Evolutionary conservation across 108 stramenopile genomes (phyloP).

Genomic region (Bacterosira constricta): DNA sequence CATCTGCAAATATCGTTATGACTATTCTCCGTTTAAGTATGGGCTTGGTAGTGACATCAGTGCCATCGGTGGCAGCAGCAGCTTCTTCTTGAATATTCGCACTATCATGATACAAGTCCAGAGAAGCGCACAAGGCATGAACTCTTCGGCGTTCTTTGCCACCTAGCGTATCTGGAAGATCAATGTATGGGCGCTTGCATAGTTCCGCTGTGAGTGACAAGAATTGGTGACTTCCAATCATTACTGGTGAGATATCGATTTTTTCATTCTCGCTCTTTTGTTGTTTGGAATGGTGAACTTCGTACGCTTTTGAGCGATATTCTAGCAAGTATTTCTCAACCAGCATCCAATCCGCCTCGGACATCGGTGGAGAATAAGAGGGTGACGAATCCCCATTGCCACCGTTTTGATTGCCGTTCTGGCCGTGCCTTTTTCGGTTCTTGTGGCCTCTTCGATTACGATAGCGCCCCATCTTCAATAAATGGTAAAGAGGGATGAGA

Average conservation of each 20-base stretch:
- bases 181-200: conserved; percentile 59
- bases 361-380: not conserved
- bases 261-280: not conserved
- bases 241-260: not conserved
- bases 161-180: conserved; percentile 59
- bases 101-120: conserved; percentile 61
- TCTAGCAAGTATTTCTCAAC: conserved; percentile 40
- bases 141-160: conserved; percentile 63
- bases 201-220: conserved; percentile 43
- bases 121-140: conserved; percentile 60
- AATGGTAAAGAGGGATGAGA: too few relatives aligned
- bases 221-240: conserved; percentile 50
- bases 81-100: conserved; percentile 27
- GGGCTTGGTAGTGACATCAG: not conserved
- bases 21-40: conserved; percentile 37
- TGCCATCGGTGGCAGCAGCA: not conserved
- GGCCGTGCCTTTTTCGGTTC: not conserved
- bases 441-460: conserved; percentile 5
- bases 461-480: too few relatives aligned
- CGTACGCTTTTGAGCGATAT: conserved; percentile 35
- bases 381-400: not conserved
- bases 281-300: not conserved
- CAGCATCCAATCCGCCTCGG: conserved; percentile 23
- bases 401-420: not conserved
- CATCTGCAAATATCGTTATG: conserved; percentile 65